Evolutionary conservation across 1,139 yeast species (phyloP).

Genomic region (Meyerozyma guilliermondii): DNA sequence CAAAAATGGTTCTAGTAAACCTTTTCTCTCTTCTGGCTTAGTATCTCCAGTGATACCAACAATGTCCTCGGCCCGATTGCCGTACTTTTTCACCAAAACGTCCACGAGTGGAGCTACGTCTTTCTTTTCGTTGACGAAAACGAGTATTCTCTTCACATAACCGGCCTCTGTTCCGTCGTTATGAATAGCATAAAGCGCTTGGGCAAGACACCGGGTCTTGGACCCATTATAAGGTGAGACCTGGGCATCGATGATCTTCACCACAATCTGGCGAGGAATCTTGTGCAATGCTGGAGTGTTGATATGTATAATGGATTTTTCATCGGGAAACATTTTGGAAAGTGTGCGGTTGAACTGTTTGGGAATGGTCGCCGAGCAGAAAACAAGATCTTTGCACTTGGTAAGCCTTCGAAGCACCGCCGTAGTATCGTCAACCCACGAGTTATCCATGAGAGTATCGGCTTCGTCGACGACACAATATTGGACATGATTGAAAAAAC

Average conservation of each 20-base stretch:
- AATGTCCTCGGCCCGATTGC: constrained; percentile 44
- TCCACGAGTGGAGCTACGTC: constrained; percentile 57
- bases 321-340: constrained; percentile 57
- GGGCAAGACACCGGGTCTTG: constrained; percentile 78
- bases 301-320: constrained; percentile 47
- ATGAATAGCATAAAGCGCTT: constrained; percentile 79
- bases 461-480: constrained; percentile 91
- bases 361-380: constrained; percentile 92
- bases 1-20: constrained; percentile 56
- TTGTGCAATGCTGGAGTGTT: constrained; percentile 82
- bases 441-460: constrained; percentile 82
- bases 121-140: constrained; percentile 76
- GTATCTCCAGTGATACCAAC: constrained; percentile 66
- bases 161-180: constrained; percentile 81
- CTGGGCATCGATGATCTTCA: constrained; percentile 70
- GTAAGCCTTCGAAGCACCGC: constrained; percentile 48
- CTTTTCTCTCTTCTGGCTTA: constrained; percentile 51
- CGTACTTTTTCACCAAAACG: constrained; percentile 46
- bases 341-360: constrained; percentile 65
- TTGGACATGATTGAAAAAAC: constrained; percentile 40
- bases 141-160: constrained; percentile 71
- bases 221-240: constrained; percentile 78
- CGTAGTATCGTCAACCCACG: constrained; percentile 70
- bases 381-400: constrained; percentile 56
- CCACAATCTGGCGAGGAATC: constrained; percentile 68